These are phyloP conservation scores for Lentinula lateritia DNA, from an alignment of 768 basidiomycete genomes.

Conservation along the genomic window DNA sequence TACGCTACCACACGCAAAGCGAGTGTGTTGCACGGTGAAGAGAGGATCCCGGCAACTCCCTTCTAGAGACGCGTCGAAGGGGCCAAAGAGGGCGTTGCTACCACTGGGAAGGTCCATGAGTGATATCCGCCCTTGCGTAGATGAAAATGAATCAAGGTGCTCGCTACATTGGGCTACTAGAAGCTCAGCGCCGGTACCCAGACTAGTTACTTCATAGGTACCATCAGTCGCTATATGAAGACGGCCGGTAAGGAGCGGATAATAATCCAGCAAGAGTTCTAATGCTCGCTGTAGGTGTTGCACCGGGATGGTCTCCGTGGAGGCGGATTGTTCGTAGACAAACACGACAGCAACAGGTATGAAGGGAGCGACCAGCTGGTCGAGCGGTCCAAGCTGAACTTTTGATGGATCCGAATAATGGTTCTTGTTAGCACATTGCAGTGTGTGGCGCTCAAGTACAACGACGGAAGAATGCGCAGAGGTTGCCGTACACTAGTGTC, in stretches of 20 bases:
- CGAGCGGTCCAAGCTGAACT: conserved; percentile 12
- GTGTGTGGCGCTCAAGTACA: not conserved
- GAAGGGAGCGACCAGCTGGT: conserved; percentile 9
- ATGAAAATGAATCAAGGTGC: conserved; percentile 11
- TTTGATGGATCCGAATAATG: conserved; percentile 3
- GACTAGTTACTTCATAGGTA: conserved; percentile 3
- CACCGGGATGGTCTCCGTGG: conserved; percentile 6
- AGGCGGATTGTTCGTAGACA: conserved; percentile 8
- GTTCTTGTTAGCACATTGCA: conserved; percentile 8
- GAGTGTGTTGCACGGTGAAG: conserved; percentile 15
- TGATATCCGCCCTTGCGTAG: conserved; percentile 5
- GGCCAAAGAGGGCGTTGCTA: conserved; percentile 12
- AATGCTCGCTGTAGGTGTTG: conserved; percentile 12
- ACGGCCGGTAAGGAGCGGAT: conserved; percentile 14
- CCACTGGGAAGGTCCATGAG: conserved; percentile 10
- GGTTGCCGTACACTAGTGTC: not conserved
- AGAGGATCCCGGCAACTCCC: conserved; percentile 1
- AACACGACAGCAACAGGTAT: conserved; percentile 14
- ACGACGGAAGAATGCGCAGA: not conserved
- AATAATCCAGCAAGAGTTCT: conserved; percentile 10
- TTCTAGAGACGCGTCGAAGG: conserved; percentile 11
- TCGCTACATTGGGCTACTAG: conserved; percentile 11
- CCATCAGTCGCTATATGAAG: conserved; percentile 7
- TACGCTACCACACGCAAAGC: conserved; percentile 15
- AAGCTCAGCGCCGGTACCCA: conserved; percentile 13